These are phyloP conservation scores for Flaveria robusta DNA, from an alignment of 129 eudicot species.

Conservation along the genomic window DNA sequence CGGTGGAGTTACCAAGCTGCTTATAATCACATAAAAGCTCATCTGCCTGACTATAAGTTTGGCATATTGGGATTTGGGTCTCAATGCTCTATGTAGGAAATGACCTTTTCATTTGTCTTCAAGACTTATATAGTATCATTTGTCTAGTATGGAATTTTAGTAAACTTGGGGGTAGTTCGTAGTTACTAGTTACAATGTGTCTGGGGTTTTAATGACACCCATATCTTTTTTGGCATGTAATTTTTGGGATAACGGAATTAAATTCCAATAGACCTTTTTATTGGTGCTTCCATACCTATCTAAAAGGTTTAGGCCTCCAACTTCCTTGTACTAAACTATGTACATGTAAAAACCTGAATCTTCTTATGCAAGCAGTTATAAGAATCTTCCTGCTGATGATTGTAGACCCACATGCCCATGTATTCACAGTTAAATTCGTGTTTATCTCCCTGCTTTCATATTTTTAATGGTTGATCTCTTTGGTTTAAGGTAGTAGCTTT, in stretches of 20 bases:
- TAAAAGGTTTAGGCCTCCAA: background rate
- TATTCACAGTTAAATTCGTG: background rate
- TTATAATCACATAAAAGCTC: background rate
- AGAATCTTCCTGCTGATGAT: background rate
- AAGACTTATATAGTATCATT: background rate
- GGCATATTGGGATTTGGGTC: background rate
- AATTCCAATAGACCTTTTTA: background rate
- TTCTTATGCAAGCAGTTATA: background rate
- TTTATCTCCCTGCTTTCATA: background rate
- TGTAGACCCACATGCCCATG: background rate
- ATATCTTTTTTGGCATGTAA: background rate
- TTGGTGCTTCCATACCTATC: background rate
- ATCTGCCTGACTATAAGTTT: conserved; percentile 3
- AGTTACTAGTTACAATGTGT: background rate
- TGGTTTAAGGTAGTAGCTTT: too few species aligned
- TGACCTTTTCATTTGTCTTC: background rate
- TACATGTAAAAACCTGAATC: background rate
- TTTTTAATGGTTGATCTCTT: conserved; percentile 14
- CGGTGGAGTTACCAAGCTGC: conserved; percentile 10
- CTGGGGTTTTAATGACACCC: background rate
- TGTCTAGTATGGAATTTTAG: conserved; percentile 13
- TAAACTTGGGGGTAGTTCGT: conserved; percentile 1
- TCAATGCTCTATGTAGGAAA: background rate
- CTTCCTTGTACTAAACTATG: background rate
- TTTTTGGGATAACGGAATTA: background rate